Percentiles rank a stretch among this genome's conserved stretches.
These are phyloP conservation scores for Ascochyta rabiei DNA, from an alignment of 2,329 filamentous ascomycete species.

Conservation along the genomic window DNA sequence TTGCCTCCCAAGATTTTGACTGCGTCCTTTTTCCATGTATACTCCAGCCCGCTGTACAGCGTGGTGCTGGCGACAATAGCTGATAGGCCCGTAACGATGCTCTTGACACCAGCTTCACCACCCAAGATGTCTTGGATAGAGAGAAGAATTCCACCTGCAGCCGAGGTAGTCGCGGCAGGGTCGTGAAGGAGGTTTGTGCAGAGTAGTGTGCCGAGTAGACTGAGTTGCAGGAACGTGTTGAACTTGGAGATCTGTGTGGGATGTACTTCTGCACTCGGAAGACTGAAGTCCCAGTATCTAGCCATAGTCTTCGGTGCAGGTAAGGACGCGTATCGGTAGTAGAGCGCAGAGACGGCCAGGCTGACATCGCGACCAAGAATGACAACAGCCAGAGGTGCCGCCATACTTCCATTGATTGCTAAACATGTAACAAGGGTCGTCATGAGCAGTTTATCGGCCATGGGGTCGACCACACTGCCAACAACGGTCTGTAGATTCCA, in stretches of 20 bases:
- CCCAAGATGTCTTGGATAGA: conserved; percentile 36
- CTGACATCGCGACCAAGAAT: conserved; percentile 89
- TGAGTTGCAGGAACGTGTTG: conserved; percentile 91
- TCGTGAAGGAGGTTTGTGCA: conserved; percentile 74
- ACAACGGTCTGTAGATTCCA: conserved; percentile 93
- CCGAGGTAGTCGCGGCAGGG: conserved; percentile 60
- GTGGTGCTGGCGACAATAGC: conserved; percentile 89
- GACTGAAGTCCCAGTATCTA: conserved; percentile 95
- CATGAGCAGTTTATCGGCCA: conserved; percentile 97
- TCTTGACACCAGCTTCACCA: conserved; percentile 44
- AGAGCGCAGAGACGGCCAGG: conserved; percentile 84
- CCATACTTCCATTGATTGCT: conserved; percentile 80
- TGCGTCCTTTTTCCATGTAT: conserved; percentile 87
- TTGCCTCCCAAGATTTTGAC: conserved; percentile 76
- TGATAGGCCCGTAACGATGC: conserved; percentile 56
- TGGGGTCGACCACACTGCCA: conserved; percentile 84
- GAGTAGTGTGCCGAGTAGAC: conserved; percentile 83
- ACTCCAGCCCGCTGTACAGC: conserved; percentile 91
- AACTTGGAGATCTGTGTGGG: conserved; percentile 84
- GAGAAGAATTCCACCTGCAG: conserved; percentile 33
- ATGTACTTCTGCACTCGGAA: conserved; percentile 84
- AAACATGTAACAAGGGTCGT: conserved; percentile 86
- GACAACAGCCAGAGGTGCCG: conserved; percentile 84
- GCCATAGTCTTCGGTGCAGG: conserved; percentile 90
- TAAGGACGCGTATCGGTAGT: conserved; percentile 93